These are phyloP conservation scores for Ganoderma resinaceum DNA, from an alignment of 1,284 basidiomycete species.

Conservation along the genomic window DNA sequence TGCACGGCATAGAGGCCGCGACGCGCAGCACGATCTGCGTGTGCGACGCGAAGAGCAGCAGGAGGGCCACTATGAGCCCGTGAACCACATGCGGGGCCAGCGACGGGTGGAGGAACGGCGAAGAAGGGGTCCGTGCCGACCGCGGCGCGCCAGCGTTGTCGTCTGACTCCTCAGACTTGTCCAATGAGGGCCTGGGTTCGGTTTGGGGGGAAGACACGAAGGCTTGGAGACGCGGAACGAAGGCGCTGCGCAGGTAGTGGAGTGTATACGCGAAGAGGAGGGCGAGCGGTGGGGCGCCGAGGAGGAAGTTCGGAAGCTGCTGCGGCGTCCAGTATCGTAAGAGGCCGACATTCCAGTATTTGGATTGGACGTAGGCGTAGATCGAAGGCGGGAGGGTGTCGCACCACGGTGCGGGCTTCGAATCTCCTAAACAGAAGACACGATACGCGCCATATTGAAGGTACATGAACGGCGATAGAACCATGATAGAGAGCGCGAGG, in stretches of 20 bases:
- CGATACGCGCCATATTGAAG: conserved; percentile 75
- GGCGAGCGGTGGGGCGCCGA: conserved; percentile 77
- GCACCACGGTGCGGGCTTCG: conserved; percentile 67
- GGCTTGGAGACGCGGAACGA: conserved; percentile 26
- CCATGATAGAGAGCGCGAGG: conserved; percentile 50
- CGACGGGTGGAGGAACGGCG: conserved; percentile 45
- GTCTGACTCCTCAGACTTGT: neutral
- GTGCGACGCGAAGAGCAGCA: conserved; percentile 85
- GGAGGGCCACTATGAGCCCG: conserved; percentile 61
- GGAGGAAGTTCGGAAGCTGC: conserved; percentile 89
- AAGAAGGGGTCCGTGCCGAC: conserved; percentile 14
- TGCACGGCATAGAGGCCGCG: conserved; percentile 78
- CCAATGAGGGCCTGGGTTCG: conserved; percentile 4
- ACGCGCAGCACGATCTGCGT: conserved; percentile 91
- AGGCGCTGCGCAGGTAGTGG: conserved; percentile 42
- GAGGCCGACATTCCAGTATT: conserved; percentile 91
- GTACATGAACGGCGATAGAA: conserved; percentile 68
- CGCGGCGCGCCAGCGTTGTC: neutral
- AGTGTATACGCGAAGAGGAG: conserved; percentile 56
- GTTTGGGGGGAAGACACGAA: conserved; percentile 25
- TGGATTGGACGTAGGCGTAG: conserved; percentile 84
- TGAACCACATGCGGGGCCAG: conserved; percentile 75
- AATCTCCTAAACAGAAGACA: conserved; percentile 8
- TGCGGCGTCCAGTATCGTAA: conserved; percentile 85
- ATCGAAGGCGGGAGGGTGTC: conserved; percentile 62